These are phyloP conservation scores for Coemansia sp. DNA, from an alignment of 192 early-diverging fungal genomes.

Conservation along the genomic window DNA sequence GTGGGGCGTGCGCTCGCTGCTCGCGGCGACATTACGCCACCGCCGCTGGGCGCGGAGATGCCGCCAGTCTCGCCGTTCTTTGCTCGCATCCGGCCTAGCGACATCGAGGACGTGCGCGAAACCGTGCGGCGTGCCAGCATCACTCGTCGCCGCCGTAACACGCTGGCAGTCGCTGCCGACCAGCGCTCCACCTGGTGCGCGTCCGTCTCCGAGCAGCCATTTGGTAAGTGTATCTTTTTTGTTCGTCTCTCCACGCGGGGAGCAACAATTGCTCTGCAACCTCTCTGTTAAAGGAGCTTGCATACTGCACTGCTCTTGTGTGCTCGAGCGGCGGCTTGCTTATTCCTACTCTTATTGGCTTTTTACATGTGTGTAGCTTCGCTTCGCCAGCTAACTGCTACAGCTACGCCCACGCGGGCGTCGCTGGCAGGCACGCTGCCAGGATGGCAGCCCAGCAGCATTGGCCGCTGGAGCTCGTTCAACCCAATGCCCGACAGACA, in stretches of 20 bases:
- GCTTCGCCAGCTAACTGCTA: slow-evolving; percentile 5
- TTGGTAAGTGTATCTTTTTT: no score
- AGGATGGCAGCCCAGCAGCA: slow-evolving; percentile 13
- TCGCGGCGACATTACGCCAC: not conserved
- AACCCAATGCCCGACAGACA: not conserved
- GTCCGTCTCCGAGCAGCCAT: slow-evolving; percentile 18
- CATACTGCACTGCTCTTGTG: slow-evolving; percentile 8
- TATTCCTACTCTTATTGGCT: not conserved
- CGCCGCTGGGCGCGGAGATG: slow-evolving; percentile 40
- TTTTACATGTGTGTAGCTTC: slow-evolving; percentile 8
- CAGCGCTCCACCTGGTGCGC: not conserved
- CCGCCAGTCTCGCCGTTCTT: slow-evolving; percentile 44
- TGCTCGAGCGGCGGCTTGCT: not conserved
- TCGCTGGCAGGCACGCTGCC: slow-evolving; percentile 26
- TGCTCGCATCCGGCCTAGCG: not conserved
- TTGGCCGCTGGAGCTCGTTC: not conserved
- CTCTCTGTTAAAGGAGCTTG: not conserved
- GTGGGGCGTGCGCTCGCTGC: not conserved
- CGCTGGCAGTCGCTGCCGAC: slow-evolving; percentile 12
- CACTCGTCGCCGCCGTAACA: slow-evolving; percentile 14
- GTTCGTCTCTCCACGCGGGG: not conserved
- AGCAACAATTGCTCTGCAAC: not conserved
- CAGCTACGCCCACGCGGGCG: slow-evolving; percentile 17
- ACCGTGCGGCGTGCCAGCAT: slow-evolving; percentile 16
- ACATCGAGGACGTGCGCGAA: slow-evolving; percentile 11